Conservation (phyloP, 2,329 filamentous ascomycete genomes). For the Verticillium alfalfae region DNA sequence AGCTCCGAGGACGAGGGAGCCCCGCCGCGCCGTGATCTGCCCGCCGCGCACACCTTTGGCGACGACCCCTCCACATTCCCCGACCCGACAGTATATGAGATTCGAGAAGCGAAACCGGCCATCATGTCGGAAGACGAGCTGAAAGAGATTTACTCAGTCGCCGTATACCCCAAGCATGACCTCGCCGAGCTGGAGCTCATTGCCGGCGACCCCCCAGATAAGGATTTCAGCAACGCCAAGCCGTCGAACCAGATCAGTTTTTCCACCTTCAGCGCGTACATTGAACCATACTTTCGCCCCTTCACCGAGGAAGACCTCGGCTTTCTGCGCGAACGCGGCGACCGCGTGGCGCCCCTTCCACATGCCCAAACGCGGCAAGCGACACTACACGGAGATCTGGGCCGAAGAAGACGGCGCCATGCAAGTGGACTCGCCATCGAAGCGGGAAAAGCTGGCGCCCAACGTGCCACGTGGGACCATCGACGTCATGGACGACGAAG, state of each 20-base stretch:
- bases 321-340: slow-evolving; percentile 84
- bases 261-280: slow-evolving; percentile 84
- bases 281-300: slow-evolving; percentile 85
- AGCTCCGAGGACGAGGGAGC: slow-evolving; percentile 56
- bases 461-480: slow-evolving; percentile 83
- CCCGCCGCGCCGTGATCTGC: slow-evolving; percentile 57
- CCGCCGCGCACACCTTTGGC: slow-evolving; percentile 83
- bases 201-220: slow-evolving; percentile 83
- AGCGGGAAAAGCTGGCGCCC: slow-evolving; percentile 61
- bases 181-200: slow-evolving; percentile 80
- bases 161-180: slow-evolving; percentile 74
- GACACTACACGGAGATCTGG: slow-evolving; percentile 87
- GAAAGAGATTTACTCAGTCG: slow-evolving; percentile 83
- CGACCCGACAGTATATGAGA: slow-evolving; percentile 93
- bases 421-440: slow-evolving; percentile 61
- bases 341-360: slow-evolving; percentile 80
- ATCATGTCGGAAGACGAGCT: slow-evolving; percentile 79
- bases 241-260: slow-evolving; percentile 92
- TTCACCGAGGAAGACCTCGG: slow-evolving; percentile 91
- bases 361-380: slow-evolving; percentile 78
- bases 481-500: slow-evolving; percentile 79
- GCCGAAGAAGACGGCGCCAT: slow-evolving; percentile 85
- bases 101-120: slow-evolving; percentile 64
- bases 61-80: slow-evolving; percentile 86
- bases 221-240: slow-evolving; percentile 92